Evolutionary conservation across 2,329 filamentous ascomycete species (phyloP), one percentile per base, ranked within the genome.

Genomic region (Seiridium unicorne): DNA sequence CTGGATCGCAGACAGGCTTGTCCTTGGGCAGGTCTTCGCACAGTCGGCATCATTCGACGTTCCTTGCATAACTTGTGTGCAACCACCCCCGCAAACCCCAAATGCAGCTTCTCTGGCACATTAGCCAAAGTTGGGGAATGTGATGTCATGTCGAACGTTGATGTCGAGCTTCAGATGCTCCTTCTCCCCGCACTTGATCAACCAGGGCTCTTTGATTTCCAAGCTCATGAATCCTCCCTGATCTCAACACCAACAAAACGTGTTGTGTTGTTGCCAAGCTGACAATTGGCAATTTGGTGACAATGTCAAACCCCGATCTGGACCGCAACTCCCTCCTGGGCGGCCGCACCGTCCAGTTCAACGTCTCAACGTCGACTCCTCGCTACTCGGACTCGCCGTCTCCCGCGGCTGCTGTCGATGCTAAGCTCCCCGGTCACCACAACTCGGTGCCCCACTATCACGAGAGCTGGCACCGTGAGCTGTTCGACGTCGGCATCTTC

Each of bases 401-500:
- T 36, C 44, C 55, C 8, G 38, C 55, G 35, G 31, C 55, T 32
- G 32, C 55, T n/a, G 10, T 58, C 6, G 51, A 55, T 11, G 10
- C 36, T 9, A 44, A 44, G 44, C 55, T 42, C 7, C 46, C 55
- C 3, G 31, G 32, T 18, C 55, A 51, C 46, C 13, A 49, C 32
- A 26, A 58, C 35, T 49, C 55, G 44, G 44, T 58, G n/a, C 55
- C 55, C 34, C 55, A 58, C 55, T 58, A 53, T 34, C 36, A 54
- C 34, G 35, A 59, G 38, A 32, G 46, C 38, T 59, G 57, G 57
- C 57, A 59, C 48, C 58, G 61, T 2, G 61, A 62, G 51, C 58
- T 62, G 4, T 51, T 62, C 26, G 61, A 62, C 18, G 58, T 62
- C 10, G 61, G 61, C 6, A 62, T 62, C 51, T 53, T 62, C 48